Evolutionary conservation across 148 eudicot genomes (phyloP).

Genomic region (Rhododendron simsii): DNA sequence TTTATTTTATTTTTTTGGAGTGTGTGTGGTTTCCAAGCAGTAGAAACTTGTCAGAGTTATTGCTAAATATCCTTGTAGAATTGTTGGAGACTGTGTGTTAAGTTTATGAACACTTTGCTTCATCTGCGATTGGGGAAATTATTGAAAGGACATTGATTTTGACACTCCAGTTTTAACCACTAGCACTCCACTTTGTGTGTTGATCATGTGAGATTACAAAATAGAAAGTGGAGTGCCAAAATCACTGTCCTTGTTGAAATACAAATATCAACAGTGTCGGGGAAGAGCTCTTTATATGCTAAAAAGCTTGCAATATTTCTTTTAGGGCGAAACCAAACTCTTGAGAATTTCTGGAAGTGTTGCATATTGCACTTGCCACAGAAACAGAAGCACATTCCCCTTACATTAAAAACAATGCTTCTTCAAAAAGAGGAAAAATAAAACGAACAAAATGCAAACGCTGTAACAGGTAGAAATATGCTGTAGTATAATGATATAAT

Average conservation of each 20-base stretch:
- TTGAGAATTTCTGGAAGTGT: background rate
- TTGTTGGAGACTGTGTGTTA: background rate
- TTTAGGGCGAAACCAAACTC: background rate
- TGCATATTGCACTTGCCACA: background rate
- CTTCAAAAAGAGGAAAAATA: background rate
- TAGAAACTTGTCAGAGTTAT: background rate
- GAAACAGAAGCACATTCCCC: background rate
- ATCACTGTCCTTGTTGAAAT: background rate
- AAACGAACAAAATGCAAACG: background rate
- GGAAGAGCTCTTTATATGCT: background rate
- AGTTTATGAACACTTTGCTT: background rate
- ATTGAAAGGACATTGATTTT: background rate
- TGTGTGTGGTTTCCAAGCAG: background rate
- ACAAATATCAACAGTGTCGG: background rate
- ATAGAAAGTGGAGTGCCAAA: too few relatives aligned
- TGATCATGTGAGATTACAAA: too few relatives aligned
- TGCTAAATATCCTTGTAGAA: background rate
- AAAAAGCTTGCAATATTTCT: background rate
- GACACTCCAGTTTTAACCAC: too few relatives aligned
- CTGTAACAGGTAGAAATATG: background rate
- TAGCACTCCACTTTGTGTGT: too few relatives aligned
- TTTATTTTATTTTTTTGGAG: background rate
- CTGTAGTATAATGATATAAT: background rate
- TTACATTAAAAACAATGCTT: too few relatives aligned
- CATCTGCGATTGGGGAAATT: background rate